Conservation (phyloP, 1,284 basidiomycete species). For the Anthracocystis panici-leucophaei region DNA sequence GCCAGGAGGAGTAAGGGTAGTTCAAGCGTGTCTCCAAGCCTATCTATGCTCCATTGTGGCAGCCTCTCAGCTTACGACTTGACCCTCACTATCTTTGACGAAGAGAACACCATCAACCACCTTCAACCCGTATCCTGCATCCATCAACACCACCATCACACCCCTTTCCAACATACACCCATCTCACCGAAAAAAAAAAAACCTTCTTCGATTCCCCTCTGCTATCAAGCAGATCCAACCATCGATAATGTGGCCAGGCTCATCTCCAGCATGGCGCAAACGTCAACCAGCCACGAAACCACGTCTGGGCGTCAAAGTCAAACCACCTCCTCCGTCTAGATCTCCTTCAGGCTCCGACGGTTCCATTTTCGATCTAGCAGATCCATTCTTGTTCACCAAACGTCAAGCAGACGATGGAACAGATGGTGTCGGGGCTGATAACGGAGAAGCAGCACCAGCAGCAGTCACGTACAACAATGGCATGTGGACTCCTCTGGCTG, state of each 20-base stretch:
- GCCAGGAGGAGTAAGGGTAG: no score
- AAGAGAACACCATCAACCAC: no score
- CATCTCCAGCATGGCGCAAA: conserved; percentile 32
- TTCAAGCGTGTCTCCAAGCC: no score
- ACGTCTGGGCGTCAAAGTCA: conserved; percentile 22
- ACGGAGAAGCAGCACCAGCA: background rate
- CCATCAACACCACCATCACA: no score
- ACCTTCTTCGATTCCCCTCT: background rate
- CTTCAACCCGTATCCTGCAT: no score
- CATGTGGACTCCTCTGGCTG: conserved; percentile 39
- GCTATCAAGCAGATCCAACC: background rate
- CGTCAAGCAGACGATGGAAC: conserved; percentile 17
- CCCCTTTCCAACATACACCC: no score
- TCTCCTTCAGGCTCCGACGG: background rate
- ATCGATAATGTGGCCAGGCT: conserved; percentile 24
- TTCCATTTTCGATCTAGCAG: background rate
- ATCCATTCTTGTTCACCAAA: conserved; percentile 6
- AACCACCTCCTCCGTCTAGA: background rate
- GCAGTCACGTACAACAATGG: conserved; percentile 34
- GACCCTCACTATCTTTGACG: no score
- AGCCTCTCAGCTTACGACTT: no score
- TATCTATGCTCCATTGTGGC: no score
- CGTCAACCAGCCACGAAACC: conserved; percentile 27
- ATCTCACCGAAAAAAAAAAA: no score
- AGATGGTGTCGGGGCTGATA: background rate